Percentiles rank a stretch among this genome's conserved stretches.
phyloP scores from a whole-genome alignment of 2,329 filamentous ascomycete species.

The Curvularia sp. region DNA sequence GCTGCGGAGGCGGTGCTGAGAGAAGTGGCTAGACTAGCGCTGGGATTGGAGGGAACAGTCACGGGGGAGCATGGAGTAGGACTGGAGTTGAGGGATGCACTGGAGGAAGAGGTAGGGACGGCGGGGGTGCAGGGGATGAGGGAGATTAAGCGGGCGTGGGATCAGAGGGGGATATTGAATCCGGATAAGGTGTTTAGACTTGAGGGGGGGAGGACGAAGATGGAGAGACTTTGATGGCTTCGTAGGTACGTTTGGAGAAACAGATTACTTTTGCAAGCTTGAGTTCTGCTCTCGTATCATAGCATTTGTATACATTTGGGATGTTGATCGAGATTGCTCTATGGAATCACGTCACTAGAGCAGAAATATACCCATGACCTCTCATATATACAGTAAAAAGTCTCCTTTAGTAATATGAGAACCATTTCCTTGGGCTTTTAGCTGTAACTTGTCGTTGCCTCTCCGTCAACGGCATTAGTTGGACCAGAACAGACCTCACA shows the following conservation, averaged over 20 bases:
- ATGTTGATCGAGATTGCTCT: no score
- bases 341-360: no score
- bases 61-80: slow-evolving; percentile 86
- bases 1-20: slow-evolving; percentile 37
- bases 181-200: slow-evolving; percentile 67
- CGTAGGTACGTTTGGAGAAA: no score
- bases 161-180: slow-evolving; percentile 71
- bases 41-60: slow-evolving; percentile 83
- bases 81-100: slow-evolving; percentile 80
- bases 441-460: no score
- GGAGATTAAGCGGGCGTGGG: slow-evolving; percentile 78
- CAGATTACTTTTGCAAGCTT: background rate
- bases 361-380: no score
- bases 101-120: slow-evolving; percentile 76
- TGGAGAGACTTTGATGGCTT: background rate
- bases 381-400: no score
- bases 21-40: slow-evolving; percentile 77
- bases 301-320: no score
- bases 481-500: no score
- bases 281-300: no score
- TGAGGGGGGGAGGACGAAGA: slow-evolving; percentile 45
- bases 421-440: no score
- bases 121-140: slow-evolving; percentile 79
- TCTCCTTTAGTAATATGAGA: no score
- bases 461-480: no score